These are phyloP conservation scores for Pelargonium australe DNA, from an alignment of 441 rosid species.

Conservation along the genomic window DNA sequence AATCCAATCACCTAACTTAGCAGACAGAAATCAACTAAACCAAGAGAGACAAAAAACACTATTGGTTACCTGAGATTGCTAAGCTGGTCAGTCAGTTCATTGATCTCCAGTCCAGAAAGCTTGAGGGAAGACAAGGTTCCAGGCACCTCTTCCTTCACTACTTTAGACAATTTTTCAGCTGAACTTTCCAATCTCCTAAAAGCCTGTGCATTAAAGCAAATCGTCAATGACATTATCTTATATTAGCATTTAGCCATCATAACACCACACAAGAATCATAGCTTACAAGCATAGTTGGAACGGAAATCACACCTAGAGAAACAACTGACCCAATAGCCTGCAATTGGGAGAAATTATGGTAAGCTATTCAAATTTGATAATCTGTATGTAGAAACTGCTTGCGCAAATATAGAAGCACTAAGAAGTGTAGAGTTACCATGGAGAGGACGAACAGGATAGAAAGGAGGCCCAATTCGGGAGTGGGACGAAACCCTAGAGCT, in stretches of 20 bases:
- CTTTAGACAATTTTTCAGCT: conserved; percentile 18
- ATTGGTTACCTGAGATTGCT: conserved; percentile 24
- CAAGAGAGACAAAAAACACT: not conserved
- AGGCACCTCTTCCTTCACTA: conserved; percentile 28
- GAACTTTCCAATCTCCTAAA: conserved; percentile 27
- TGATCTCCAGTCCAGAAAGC: conserved; percentile 32
- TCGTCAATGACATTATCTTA: not conserved
- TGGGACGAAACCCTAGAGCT: conserved; percentile 18
- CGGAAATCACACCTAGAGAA: conserved; percentile 19
- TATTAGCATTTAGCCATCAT: too few species aligned
- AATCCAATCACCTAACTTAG: not conserved
- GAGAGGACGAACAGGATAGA: conserved; percentile 29
- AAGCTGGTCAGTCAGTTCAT: conserved; percentile 27
- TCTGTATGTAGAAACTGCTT: not conserved
- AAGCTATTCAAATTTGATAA: not conserved
- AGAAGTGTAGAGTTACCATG: conserved; percentile 14
- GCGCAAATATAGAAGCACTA: not conserved
- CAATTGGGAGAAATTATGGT: not conserved
- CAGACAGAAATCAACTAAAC: not conserved
- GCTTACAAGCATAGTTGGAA: conserved; percentile 30
- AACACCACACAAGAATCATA: not conserved
- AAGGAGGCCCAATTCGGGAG: conserved; percentile 29
- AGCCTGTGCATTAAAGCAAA: conserved; percentile 19
- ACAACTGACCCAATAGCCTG: conserved; percentile 26
- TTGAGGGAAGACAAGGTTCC: conserved; percentile 31